Evolutionary conservation across 371 early-diverging fungal species (phyloP), one percentile per base, ranked within the genome.

Genomic region (Dichotomocladium elegans): DNA sequence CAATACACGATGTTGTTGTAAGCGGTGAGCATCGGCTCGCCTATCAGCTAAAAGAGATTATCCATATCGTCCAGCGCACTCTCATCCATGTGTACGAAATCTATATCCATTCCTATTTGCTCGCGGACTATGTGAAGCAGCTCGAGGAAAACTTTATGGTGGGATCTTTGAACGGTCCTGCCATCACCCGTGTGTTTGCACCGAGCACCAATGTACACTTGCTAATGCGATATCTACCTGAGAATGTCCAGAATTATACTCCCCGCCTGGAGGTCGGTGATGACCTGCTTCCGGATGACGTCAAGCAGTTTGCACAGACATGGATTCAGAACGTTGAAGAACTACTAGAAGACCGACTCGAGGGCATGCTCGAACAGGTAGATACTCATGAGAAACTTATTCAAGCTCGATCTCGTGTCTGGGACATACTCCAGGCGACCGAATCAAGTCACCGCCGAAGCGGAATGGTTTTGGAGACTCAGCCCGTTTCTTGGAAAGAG

Each of bases 141-240:
- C 59, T 73, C 22, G 53, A 63, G 41, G 47, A 50, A 4, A 68
- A 50, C 21, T 72, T 76, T 41, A 61, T 63, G 53, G 63, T 64
- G 22, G 37, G 37, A 6, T 37, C 37, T 37, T 37, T 21, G n/a
- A 53, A 6, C 51, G 41, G 45, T 42, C 60, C 79, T 2, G 68
- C 76, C 22, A 69, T 83, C 27, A 70, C 80, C 0, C 68, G 73
- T 41, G 49, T 83, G 41, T 81, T 81, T 58, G 78, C 81, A 8
- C 80, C 79, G 4, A 79, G 74, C 21, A 76, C 81, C 24, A 81
- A 81, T 34, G 77, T 77, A 2, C 80, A 80, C 37, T 66, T 83
- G 9, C 64, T 83, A 29, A 69, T 80, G 11, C 74, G 83, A 4
- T 79, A 80, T 53, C 61, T 81, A 8, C 83, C 83, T 3, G 77